These are phyloP conservation scores for Moesziomyces globuligerus DNA, from an alignment of 1,284 basidiomycete species.

Conservation along the genomic window DNA sequence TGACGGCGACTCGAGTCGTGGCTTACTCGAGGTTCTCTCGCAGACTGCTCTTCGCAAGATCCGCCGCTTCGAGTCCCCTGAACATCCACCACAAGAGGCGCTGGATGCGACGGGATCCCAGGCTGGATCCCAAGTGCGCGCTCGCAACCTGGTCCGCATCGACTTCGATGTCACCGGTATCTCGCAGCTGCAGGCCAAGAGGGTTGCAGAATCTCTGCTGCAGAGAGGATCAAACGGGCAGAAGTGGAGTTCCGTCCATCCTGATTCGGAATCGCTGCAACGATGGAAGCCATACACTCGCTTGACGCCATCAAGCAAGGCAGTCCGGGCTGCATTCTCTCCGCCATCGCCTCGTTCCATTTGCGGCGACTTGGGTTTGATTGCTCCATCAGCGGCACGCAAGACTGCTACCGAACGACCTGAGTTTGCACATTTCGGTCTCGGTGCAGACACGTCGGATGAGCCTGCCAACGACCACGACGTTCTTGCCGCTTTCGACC, in stretches of 20 bases:
- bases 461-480: neutral
- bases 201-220: conserved; percentile 8
- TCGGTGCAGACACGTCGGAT: neutral
- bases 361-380: conserved; percentile 14
- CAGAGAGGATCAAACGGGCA: neutral
- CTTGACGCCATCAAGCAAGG: neutral
- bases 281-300: no score
- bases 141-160: conserved; percentile 7
- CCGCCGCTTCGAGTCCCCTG: neutral
- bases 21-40: conserved; percentile 33
- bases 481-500: conserved; percentile 10
- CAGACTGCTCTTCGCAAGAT: conserved; percentile 29
- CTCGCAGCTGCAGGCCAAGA: conserved; percentile 6
- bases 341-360: conserved; percentile 8
- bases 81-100: no score
- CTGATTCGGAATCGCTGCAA: neutral
- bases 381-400: conserved; percentile 1
- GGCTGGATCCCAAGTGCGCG: neutral
- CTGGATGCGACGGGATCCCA: no score
- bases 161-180: conserved; percentile 11
- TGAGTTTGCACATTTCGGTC: conserved; percentile 10
- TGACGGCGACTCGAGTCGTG: conserved; percentile 9
- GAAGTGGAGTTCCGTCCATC: conserved; percentile 14
- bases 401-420: neutral
- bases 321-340: neutral